These are phyloP conservation scores for Tuber umbilicatum DNA, from an alignment of 495 filamentous ascomycete species.

Conservation along the genomic window DNA sequence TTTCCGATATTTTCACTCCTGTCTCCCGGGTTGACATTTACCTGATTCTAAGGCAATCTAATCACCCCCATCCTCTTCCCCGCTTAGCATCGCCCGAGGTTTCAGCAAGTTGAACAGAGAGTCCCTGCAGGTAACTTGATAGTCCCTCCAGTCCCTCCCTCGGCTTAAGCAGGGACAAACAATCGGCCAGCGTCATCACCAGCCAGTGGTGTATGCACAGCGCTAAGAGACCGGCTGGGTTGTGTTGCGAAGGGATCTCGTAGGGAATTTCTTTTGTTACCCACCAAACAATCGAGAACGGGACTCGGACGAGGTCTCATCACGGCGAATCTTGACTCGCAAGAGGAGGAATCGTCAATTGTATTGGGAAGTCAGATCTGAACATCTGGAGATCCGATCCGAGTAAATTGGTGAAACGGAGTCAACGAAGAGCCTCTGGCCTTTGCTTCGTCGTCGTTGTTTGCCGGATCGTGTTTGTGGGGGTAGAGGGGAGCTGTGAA, in stretches of 20 bases:
- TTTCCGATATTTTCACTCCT: neutral
- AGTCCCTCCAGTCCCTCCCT: conserved; percentile 16
- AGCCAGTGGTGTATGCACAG: conserved; percentile 40
- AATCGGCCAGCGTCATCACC: conserved; percentile 30
- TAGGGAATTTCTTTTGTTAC: conserved; percentile 15
- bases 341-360: conserved; percentile 4
- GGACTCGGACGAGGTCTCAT: neutral
- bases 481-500: neutral
- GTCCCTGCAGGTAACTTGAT: neutral
- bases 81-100: neutral
- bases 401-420: conserved; percentile 2
- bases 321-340: conserved; percentile 6
- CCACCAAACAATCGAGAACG: neutral
- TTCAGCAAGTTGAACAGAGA: neutral
- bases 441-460: neutral
- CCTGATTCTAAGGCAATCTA: neutral
- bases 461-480: neutral
- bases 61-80: neutral
- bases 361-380: neutral
- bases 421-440: neutral
- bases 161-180: conserved; percentile 22
- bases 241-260: conserved; percentile 42
- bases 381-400: neutral
- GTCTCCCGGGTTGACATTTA: neutral
- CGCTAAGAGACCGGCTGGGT: conserved; percentile 41